Percentiles rank a stretch among this genome's conserved stretches.
phyloP scores from a whole-genome alignment of 768 basidiomycete genomes.

The Agaricus sinodeliciosus region DNA sequence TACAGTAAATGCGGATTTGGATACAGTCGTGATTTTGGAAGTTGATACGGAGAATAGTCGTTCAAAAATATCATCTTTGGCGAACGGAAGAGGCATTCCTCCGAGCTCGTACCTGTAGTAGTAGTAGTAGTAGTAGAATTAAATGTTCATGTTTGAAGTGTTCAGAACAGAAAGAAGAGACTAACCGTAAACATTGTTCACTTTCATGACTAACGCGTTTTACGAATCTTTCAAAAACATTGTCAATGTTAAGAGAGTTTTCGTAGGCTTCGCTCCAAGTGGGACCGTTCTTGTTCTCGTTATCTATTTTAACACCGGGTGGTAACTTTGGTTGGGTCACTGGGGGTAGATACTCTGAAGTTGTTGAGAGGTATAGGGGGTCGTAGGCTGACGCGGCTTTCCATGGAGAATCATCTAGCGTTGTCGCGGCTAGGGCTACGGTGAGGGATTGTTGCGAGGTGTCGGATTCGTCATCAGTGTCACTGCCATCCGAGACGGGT shows the following conservation, averaged over 20 bases:
- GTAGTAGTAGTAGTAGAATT: not conserved
- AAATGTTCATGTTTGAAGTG: not conserved
- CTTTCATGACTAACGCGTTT: slow-evolving; percentile 64
- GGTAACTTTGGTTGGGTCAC: slow-evolving; percentile 42
- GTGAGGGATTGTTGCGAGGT: slow-evolving; percentile 43
- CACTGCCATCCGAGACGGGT: slow-evolving; percentile 30
- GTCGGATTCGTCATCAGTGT: slow-evolving; percentile 15
- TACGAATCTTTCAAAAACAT: slow-evolving; percentile 81
- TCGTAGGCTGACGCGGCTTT: slow-evolving; percentile 55
- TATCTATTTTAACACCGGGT: slow-evolving; percentile 36
- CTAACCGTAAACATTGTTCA: slow-evolving; percentile 84
- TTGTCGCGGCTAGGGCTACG: slow-evolving; percentile 49
- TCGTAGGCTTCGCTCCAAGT: slow-evolving; percentile 78
- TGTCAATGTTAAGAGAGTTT: slow-evolving; percentile 72
- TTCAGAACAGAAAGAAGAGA: slow-evolving; percentile 10
- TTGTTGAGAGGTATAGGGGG: slow-evolving; percentile 69
- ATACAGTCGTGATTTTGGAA: slow-evolving; percentile 42
- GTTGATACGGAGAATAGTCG: slow-evolving; percentile 62
- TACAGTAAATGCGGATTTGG: slow-evolving; percentile 55
- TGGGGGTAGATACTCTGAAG: slow-evolving; percentile 64
- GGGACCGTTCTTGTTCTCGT: slow-evolving; percentile 37
- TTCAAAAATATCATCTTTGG: slow-evolving; percentile 68
- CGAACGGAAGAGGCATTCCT: slow-evolving; percentile 79
- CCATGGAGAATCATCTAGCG: slow-evolving; percentile 63
- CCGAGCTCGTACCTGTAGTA: slow-evolving; percentile 75